Percentiles rank a stretch among this genome's conserved stretches.
phyloP scores from a whole-genome alignment of 1,139 yeast genomes.

The Taphrina betulina region DNA sequence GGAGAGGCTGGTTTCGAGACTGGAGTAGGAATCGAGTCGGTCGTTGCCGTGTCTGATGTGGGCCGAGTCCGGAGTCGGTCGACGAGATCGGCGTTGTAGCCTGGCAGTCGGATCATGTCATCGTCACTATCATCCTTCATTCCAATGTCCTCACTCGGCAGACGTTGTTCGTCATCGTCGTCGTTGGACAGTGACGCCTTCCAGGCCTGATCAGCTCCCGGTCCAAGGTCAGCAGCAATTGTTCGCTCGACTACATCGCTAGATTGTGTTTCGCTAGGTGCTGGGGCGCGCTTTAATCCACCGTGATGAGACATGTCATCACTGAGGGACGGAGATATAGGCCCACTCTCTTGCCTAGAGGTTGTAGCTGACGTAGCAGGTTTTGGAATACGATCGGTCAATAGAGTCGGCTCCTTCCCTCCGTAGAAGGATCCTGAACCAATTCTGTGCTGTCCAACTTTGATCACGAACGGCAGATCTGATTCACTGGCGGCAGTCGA shows the following conservation, averaged over 20 bases:
- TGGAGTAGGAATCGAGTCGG: conserved; percentile 3
- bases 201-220: neutral
- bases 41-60: neutral
- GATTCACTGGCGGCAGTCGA: neutral
- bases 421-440: conserved; percentile 14
- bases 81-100: neutral
- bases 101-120: neutral
- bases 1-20: conserved; percentile 17
- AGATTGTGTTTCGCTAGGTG: too few species aligned
- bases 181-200: neutral
- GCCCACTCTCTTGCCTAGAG: neutral
- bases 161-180: too few species aligned
- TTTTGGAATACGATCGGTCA: neutral
- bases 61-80: neutral
- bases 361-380: neutral
- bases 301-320: too few species aligned
- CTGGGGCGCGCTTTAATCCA: too few species aligned
- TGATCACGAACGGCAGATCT: conserved; percentile 9
- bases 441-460: conserved; percentile 29
- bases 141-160: neutral
- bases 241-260: too few species aligned
- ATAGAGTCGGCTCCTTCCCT: conserved; percentile 2
- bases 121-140: conserved; percentile 17
- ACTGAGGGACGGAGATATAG: neutral
- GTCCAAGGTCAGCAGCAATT: neutral